phyloP scores from a whole-genome alignment of 371 early-diverging fungal species.

The Circinella umbellata region DNA sequence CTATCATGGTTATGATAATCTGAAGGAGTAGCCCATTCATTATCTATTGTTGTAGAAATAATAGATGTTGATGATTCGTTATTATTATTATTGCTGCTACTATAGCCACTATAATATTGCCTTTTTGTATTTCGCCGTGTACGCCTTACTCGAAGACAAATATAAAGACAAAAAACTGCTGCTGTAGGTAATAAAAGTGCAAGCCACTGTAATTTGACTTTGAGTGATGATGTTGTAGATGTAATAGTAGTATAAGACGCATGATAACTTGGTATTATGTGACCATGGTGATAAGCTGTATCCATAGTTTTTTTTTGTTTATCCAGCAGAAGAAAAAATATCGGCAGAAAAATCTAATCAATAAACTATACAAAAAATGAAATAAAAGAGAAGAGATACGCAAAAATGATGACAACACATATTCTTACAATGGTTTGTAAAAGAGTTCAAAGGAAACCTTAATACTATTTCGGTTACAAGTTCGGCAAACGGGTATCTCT shows the following conservation, averaged over 20 bases:
- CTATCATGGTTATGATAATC: not conserved
- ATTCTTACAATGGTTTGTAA: not conserved
- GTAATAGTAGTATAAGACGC: not conserved
- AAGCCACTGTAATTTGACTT: conserved; percentile 29
- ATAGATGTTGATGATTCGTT: too few relatives aligned
- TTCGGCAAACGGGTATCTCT: too few relatives aligned
- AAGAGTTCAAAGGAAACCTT: not conserved
- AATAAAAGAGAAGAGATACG: not conserved
- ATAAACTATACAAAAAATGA: not conserved
- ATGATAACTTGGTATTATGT: not conserved
- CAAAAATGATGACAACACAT: too few relatives aligned
- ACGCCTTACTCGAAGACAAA: conserved; percentile 20
- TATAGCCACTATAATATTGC: not conserved
- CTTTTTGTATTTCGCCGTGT: conserved; percentile 10
- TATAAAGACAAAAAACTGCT: conserved; percentile 9
- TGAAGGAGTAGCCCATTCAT: conserved; percentile 9
- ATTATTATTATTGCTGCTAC: too few relatives aligned
- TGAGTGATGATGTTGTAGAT: not conserved
- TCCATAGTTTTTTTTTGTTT: not conserved
- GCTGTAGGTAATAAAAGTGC: conserved; percentile 23
- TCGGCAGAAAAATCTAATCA: too few relatives aligned
- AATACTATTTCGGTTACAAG: too few relatives aligned
- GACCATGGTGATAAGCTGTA: not conserved
- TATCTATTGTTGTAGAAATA: not conserved
- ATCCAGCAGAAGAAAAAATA: too few relatives aligned